Evolutionary conservation across 495 filamentous ascomycete genomes (phyloP), one percentile per base, ranked within the genome.

Genomic region (Penicillium mononematosum): DNA sequence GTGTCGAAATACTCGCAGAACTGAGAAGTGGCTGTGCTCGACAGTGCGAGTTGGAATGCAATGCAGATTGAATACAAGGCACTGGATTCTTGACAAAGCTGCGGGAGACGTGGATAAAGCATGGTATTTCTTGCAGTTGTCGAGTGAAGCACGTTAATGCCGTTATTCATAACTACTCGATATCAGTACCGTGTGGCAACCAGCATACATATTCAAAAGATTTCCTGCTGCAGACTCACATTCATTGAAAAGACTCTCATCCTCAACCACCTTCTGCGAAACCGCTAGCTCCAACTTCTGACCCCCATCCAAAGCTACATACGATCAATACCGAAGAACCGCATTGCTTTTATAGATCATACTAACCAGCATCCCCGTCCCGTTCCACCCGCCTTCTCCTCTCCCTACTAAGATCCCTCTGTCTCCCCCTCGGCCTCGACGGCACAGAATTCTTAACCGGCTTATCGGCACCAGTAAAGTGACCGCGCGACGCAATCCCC

Each of bases 401-500:
- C 20, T 70, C 68, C n/a, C 63, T 56, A 47, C 42, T 63, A 36
- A 67, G 50, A 60, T 75, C 72, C 24, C 72, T 61, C 46, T 46
- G 59, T 39, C 72, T 58, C 4, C 72, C 72, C 41, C 61, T 70
- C 1, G 49, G 54, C 51, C 67, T 64, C 3, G 59, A 39, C 12
- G 63, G 65, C 3, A 67, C 55, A 52, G 58, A 63, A 25, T 65
- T 55, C 14, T 63, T 53, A 1, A 72, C n/a, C 1, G 72, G 70
- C 46, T 68, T 70, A 39, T 66, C 69, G 6, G 72, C 72, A 4
- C 72, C 72, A 3, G 65, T 70, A 53, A 70, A 73, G 2, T 56
- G 61, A 5, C 72, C 72, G 16, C 72, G 67, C 41, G 72, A 75
- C 0, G 72, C 72, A 52, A 75, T 72, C 0, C 72, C 72, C 25